These are phyloP conservation scores for Fagopyrum homotropicum DNA, from an alignment of 148 eudicot genomes.

Conservation along the genomic window DNA sequence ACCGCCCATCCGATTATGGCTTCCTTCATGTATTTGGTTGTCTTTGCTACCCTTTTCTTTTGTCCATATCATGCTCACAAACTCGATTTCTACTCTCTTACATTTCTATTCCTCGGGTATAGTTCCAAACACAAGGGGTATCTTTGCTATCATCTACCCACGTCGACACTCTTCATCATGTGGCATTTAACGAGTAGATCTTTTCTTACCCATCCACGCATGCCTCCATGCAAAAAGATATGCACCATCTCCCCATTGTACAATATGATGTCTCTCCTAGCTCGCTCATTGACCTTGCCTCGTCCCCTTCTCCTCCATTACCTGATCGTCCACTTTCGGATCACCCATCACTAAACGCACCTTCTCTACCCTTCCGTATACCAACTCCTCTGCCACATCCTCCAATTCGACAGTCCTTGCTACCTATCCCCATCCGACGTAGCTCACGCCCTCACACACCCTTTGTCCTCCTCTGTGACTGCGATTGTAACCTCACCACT, in stretches of 20 bases:
- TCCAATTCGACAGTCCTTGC: background rate
- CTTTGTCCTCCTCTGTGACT: no score
- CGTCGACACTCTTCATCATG: background rate
- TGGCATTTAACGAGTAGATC: background rate
- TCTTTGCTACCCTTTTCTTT: background rate
- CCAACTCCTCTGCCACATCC: background rate
- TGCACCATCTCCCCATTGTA: no score
- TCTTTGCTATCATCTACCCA: background rate
- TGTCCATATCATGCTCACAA: no score
- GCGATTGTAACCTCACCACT: no score
- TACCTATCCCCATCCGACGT: background rate
- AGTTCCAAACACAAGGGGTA: constrained; percentile 3
- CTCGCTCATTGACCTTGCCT: no score
- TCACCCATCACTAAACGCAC: background rate
- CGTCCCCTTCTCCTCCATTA: background rate
- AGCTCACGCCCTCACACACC: no score
- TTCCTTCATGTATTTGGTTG: background rate
- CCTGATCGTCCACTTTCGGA: no score
- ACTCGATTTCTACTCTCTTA: background rate
- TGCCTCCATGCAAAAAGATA: background rate
- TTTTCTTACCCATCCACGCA: background rate
- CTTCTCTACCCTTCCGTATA: background rate
- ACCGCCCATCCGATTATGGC: background rate
- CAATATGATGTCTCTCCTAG: no score
- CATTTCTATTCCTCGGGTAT: background rate